phyloP scores from a whole-genome alignment of 148 eudicot genomes.

The Pharnaceum exiguum region DNA sequence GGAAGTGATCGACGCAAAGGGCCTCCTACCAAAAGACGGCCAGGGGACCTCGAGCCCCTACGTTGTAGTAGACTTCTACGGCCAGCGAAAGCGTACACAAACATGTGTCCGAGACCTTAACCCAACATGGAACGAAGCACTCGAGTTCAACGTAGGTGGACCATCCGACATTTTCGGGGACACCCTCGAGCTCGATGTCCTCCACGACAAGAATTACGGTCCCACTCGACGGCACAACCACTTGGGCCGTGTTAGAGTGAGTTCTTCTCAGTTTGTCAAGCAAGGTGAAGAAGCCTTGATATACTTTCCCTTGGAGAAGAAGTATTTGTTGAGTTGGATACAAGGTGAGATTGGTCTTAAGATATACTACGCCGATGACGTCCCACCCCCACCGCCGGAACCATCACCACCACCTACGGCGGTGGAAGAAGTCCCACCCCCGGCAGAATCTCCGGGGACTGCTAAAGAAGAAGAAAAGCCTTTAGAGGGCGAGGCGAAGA shows the following conservation, averaged over 20 bases:
- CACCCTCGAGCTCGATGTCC: slow-evolving; percentile 62
- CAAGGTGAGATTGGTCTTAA: slow-evolving; percentile 84
- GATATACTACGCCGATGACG: slow-evolving; percentile 59
- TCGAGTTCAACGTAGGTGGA: slow-evolving; percentile 60
- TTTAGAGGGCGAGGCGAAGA: not conserved
- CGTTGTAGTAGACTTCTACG: slow-evolving; percentile 63
- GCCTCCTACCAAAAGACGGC: slow-evolving; percentile 79
- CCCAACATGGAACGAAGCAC: slow-evolving; percentile 71
- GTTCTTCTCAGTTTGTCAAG: slow-evolving; percentile 53
- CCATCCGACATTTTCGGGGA: slow-evolving; percentile 60
- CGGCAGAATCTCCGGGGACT: slow-evolving; percentile 2
- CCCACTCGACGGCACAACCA: slow-evolving; percentile 68
- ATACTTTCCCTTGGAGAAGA: slow-evolving; percentile 67
- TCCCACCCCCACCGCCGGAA: slow-evolving; percentile 5
- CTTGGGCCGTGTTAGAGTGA: slow-evolving; percentile 62
- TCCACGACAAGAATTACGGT: slow-evolving; percentile 65
- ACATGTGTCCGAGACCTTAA: slow-evolving; percentile 48
- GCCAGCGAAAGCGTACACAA: slow-evolving; percentile 68
- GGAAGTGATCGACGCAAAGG: slow-evolving; percentile 72
- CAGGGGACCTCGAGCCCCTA: slow-evolving; percentile 87
- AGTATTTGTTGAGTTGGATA: slow-evolving; percentile 57
- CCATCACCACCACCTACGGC: slow-evolving; percentile 21
- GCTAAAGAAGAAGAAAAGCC: not conserved
- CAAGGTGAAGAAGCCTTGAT: slow-evolving; percentile 91
- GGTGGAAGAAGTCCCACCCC: slow-evolving; percentile 10